Evolutionary conservation across 805 yeast species (phyloP).

Genomic region (Candida hungchunana): DNA sequence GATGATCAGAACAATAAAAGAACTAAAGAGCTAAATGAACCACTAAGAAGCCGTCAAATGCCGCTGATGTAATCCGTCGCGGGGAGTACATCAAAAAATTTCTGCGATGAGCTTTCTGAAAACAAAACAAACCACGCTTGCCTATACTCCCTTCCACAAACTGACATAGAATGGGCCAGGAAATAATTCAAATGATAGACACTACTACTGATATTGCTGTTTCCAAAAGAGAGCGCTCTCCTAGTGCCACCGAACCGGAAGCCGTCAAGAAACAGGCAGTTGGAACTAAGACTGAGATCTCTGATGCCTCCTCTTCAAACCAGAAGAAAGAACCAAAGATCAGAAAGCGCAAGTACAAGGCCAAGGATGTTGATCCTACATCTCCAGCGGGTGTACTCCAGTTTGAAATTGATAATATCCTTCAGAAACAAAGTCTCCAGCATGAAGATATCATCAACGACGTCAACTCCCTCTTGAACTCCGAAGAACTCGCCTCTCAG

Average conservation of each 20-base stretch:
- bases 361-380: slow-evolving; percentile 66
- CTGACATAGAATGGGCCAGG: slow-evolving; percentile 4
- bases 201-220: neutral
- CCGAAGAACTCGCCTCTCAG: slow-evolving; percentile 37
- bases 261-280: slow-evolving; percentile 8
- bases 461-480: slow-evolving; percentile 60
- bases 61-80: slow-evolving; percentile 9
- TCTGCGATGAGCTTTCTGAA: slow-evolving; percentile 11
- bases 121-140: slow-evolving; percentile 7
- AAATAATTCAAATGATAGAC: slow-evolving; percentile 1
- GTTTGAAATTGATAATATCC: slow-evolving; percentile 62
- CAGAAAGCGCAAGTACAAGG: slow-evolving; percentile 49
- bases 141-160: neutral
- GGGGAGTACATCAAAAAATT: slow-evolving; percentile 6
- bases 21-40: no score
- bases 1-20: no score
- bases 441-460: slow-evolving; percentile 56
- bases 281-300: neutral
- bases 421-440: slow-evolving; percentile 38
- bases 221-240: slow-evolving; percentile 12
- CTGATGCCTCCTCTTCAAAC: neutral
- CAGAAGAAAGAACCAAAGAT: slow-evolving; percentile 6
- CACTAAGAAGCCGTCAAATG: slow-evolving; percentile 7
- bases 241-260: slow-evolving; percentile 5
- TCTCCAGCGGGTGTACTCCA: slow-evolving; percentile 78